Base-by-base conservation (phyloP, 2,329 filamentous ascomycete genomes). In the Colletotrichum salicis region DNA sequence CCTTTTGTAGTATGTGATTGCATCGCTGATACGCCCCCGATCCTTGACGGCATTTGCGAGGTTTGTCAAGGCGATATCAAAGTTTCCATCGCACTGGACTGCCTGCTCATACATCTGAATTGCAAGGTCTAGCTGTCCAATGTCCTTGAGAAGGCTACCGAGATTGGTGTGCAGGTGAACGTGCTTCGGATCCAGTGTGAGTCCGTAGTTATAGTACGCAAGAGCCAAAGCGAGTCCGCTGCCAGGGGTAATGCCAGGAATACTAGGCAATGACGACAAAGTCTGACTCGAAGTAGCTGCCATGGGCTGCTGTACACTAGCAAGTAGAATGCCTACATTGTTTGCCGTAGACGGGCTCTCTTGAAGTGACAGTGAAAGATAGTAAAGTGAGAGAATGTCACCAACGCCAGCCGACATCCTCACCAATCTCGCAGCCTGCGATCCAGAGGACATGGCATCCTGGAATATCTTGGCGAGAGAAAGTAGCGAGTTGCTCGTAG, bases 71-170 rank as follows among this genome's bases (percentile, higher is more conserved):
- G 96, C 96, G 78, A 99, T 99, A 78, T 99, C 96, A 78, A 99
- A 99, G 29, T 91, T 94, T n/a, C 91, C 91, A 80, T 99, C 96
- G 79, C 95, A 98, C 3, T 90, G 88, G 15, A 99, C 96, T 12
- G 96, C 96, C 75, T 94, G 92, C 82, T 98, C 95, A 79, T 99
- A 99, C 96, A 99, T 98, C 75, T 92, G 91, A 76, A 99, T 98
- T 0, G 96, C 96, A 59, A 94, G 89, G 75, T 95, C 92, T 15
- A 99, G 87, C 76, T 98, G 96, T 0, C 96, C 96, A 75, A 98
- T 96, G 76, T 99, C 96, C 78, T 99, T 99, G 55, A 99, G 87
- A 35, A 99, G 84, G 79, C 96, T 98, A 10, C 96, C 96, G 2
- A 99, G 87, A 75, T 99, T 99, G 1, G 96, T 99, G 81, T 98